Evolutionary conservation across 805 yeast genomes (phyloP).

Genomic region (Blastobotrys americana): DNA sequence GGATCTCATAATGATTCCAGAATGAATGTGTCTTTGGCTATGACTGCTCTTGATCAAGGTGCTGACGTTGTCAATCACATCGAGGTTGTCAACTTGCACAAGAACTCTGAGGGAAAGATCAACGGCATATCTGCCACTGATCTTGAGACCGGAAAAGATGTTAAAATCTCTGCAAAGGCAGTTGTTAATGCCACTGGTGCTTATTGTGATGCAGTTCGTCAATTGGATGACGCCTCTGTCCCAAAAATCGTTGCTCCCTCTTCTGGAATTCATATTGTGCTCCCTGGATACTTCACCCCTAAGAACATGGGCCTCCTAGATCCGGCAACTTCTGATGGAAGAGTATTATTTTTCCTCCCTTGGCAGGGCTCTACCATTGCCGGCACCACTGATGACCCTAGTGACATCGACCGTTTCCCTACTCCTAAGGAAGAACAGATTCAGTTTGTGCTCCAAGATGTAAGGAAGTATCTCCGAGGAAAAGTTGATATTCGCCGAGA

Average conservation of each 20-base stretch:
- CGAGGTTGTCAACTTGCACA: conserved; percentile 69
- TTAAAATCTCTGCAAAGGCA: conserved; percentile 58
- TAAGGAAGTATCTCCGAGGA: conserved; percentile 69
- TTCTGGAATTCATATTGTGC: conserved; percentile 85
- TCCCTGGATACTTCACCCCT: conserved; percentile 91
- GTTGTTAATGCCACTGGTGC: conserved; percentile 95
- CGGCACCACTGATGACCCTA: conserved; percentile 92
- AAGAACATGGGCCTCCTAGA: conserved; percentile 80
- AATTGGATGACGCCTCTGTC: conserved; percentile 61
- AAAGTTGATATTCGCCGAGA: conserved; percentile 82
- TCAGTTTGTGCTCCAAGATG: conserved; percentile 75
- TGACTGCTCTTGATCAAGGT: conserved; percentile 79
- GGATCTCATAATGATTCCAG: conserved; percentile 92
- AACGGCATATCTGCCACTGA: conserved; percentile 74
- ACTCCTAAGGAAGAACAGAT: conserved; percentile 84
- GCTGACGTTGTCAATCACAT: conserved; percentile 85
- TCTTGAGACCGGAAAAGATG: conserved; percentile 42
- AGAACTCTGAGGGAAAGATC: conserved; percentile 51
- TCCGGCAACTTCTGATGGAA: conserved; percentile 88
- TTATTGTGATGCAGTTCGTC: conserved; percentile 72
- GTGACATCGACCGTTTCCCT: conserved; percentile 43
- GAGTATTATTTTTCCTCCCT: conserved; percentile 94
- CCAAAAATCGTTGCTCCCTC: conserved; percentile 87
- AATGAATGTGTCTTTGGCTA: conserved; percentile 77
- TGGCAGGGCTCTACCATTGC: conserved; percentile 97